Percentiles rank a stretch among this genome's conserved stretches.
Evolutionary conservation across 176 grass and related monocot genomes (phyloP).

Genomic region (Leersia perrieri): DNA sequence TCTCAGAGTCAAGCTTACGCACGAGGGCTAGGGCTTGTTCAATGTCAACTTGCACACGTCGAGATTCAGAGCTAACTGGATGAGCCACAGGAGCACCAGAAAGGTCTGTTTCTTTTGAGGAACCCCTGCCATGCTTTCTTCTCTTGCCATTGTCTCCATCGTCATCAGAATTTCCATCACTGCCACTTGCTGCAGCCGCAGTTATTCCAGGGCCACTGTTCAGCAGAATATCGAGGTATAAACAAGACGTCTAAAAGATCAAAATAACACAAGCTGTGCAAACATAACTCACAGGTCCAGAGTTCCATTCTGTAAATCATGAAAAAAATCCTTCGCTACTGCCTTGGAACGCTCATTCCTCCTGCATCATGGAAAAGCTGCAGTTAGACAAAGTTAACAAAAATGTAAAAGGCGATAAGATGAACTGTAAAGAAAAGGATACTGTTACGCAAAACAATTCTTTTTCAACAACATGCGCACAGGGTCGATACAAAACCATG

Average conservation of each 20-base stretch:
- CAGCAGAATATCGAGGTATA: slow-evolving; percentile 45
- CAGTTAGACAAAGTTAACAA: background rate
- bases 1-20: slow-evolving; percentile 84
- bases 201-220: slow-evolving; percentile 77
- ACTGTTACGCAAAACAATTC: background rate
- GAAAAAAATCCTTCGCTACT: slow-evolving; percentile 72
- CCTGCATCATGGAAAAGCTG: slow-evolving; percentile 32
- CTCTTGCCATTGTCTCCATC: slow-evolving; percentile 79
- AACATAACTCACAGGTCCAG: slow-evolving; percentile 79
- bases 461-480: slow-evolving; percentile 10
- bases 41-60: slow-evolving; percentile 78
- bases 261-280: background rate
- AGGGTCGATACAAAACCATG: slow-evolving; percentile 9
- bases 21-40: slow-evolving; percentile 66
- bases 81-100: slow-evolving; percentile 76
- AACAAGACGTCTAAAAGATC: slow-evolving; percentile 28
- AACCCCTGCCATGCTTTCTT: slow-evolving; percentile 63
- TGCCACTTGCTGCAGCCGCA: slow-evolving; percentile 35
- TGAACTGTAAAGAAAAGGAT: slow-evolving; percentile 12
- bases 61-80: slow-evolving; percentile 66
- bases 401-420: background rate
- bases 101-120: slow-evolving; percentile 67
- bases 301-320: slow-evolving; percentile 90
- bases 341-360: slow-evolving; percentile 54
- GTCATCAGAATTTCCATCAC: slow-evolving; percentile 90